These are phyloP conservation scores for Strigomonas galati DNA, from an alignment of 208 protist genomes.

Conservation along the genomic window DNA sequence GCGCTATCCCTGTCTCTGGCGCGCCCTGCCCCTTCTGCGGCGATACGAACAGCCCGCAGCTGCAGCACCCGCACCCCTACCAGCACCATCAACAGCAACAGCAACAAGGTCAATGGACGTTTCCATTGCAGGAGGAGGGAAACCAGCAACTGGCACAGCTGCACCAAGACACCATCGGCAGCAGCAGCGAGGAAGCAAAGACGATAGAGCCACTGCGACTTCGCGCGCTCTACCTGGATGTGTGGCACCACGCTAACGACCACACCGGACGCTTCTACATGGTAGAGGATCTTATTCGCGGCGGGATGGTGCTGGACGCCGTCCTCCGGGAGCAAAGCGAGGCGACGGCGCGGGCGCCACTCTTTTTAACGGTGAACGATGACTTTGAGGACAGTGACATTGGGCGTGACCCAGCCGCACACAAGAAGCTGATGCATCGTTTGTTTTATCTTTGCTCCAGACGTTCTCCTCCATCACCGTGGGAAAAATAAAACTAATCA, in stretches of 20 bases:
- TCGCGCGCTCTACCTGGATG: conserved; percentile 17
- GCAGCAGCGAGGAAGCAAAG: neutral
- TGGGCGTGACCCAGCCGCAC: neutral
- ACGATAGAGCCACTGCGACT: conserved; percentile 8
- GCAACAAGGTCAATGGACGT: too few relatives aligned
- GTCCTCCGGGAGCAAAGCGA: neutral
- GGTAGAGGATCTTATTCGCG: conserved; percentile 20
- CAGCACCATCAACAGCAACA: too few relatives aligned
- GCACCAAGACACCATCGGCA: too few relatives aligned
- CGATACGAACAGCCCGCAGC: neutral
- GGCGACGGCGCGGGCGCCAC: conserved; percentile 5
- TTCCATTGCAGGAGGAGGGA: neutral
- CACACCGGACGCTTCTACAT: conserved; percentile 21
- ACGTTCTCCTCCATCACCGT: conserved; percentile 13
- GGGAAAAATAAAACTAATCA: too few relatives aligned
- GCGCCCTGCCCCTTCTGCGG: neutral
- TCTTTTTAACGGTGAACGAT: conserved; percentile 30
- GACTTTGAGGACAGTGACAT: too few relatives aligned
- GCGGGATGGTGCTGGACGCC: conserved; percentile 15
- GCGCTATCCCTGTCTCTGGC: too few relatives aligned
- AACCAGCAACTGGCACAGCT: too few relatives aligned
- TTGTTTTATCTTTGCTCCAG: conserved; percentile 16
- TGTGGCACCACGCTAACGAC: conserved; percentile 22
- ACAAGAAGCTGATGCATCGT: conserved; percentile 12
- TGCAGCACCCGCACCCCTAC: neutral